Base-by-base conservation (phyloP, 2,329 filamentous ascomycete species). In the Hypoxylon sp. region DNA sequence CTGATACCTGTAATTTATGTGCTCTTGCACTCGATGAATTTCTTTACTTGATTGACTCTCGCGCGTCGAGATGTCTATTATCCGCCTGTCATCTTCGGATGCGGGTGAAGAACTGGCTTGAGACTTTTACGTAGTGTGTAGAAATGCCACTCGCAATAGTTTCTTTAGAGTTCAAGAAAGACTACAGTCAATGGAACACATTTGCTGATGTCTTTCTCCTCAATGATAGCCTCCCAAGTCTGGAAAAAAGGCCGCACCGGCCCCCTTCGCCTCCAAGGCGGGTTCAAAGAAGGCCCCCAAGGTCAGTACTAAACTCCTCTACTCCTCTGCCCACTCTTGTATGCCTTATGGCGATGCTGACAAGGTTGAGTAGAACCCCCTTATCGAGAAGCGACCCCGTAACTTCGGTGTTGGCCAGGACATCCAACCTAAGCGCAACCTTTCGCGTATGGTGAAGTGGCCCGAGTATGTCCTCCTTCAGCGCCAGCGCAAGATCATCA, bases 211-310 rank as follows among this genome's bases (percentile, higher is more conserved):
- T 92, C 90, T 93, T 97, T 95, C 94, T 96, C 93, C 94, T 98
- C 94, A 95, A 98, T 98, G 94, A 98, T 87, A 98, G 95, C 93
- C 95, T 91, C 92, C 94, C 81, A 99, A 98, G 87, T 81, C 86
- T 79, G 93, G 93, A 87, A 98, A 97, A 92, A 98, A 97, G 89
- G 90, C 92, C 84, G 95, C 95, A 78, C 87, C 95, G 81, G 93
- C 95, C 85, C 95, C 95, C 82, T 97, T 97, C 89, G 92, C 94
- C 86, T 88, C 90, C 79, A 97, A 96, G 89, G 92, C 94, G 85
- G 85, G 85, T 77, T 86, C 86, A 77, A 97, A 97, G 92, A 99
- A 98, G 91, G 87, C 88, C 74, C 88, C 93, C 77, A 99, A 98
- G 94, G 95, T 98, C 81, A 80, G 91, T 89, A 71, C 64, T 58